These are phyloP conservation scores for Fomes fomentarius DNA, from an alignment of 1,284 basidiomycete genomes.

Conservation along the genomic window DNA sequence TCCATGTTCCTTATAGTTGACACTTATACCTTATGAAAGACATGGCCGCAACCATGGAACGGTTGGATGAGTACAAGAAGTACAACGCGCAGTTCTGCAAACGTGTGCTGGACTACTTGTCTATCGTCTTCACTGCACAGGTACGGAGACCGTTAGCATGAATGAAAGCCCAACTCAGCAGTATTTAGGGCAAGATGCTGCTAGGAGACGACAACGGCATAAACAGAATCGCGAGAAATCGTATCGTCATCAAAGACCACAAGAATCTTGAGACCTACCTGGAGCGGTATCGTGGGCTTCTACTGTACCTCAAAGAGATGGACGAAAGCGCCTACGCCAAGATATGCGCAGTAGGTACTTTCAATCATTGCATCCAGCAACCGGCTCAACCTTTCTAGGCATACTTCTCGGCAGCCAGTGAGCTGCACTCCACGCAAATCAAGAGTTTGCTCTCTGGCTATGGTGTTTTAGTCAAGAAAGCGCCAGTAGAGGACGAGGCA, in stretches of 20 bases:
- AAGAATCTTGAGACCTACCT: conserved; percentile 80
- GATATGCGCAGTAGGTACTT: conserved; percentile 76
- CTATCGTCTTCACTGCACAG: conserved; percentile 89
- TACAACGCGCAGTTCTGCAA: conserved; percentile 92
- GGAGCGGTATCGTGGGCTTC: conserved; percentile 86
- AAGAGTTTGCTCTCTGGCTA: conserved; percentile 70
- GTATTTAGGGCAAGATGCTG: conserved; percentile 63
- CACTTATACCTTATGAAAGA: conserved; percentile 45
- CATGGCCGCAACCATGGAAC: conserved; percentile 93
- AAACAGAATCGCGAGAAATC: conserved; percentile 43
- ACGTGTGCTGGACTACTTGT: conserved; percentile 86
- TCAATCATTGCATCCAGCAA: neutral
- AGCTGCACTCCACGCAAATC: conserved; percentile 81
- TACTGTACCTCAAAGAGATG: conserved; percentile 96
- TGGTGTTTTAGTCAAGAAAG: conserved; percentile 65
- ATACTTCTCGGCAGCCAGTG: conserved; percentile 86
- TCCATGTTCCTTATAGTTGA: neutral
- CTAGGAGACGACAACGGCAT: conserved; percentile 64
- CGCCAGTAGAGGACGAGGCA: conserved; percentile 76
- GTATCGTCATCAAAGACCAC: conserved; percentile 63
- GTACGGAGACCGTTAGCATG: conserved; percentile 39
- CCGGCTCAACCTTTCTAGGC: conserved; percentile 49
- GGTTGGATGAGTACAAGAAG: conserved; percentile 87
- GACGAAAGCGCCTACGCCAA: conserved; percentile 84
- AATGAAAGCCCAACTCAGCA: neutral